phyloP scores from a whole-genome alignment of 148 eudicot species.

The Fagopyrum homotropicum region DNA sequence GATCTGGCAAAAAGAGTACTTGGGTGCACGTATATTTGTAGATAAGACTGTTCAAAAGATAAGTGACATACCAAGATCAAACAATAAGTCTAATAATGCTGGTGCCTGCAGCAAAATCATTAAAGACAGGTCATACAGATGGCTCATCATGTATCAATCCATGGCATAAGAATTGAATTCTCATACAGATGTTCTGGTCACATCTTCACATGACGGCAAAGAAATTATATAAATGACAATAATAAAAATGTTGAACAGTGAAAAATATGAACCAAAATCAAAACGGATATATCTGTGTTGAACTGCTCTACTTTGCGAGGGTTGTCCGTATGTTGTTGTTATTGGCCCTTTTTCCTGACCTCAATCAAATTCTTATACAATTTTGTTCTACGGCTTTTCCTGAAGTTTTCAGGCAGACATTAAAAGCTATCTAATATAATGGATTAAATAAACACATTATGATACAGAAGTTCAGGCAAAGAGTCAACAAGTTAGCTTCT shows the following conservation, averaged over 20 bases:
- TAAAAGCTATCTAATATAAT: background rate
- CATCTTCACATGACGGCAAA: background rate
- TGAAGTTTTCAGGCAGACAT: background rate
- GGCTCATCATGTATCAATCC: background rate
- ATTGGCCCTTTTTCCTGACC: background rate
- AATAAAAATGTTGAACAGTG: background rate
- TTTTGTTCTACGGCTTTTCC: background rate
- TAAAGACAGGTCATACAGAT: background rate
- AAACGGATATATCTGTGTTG: background rate
- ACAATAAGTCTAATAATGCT: slow-evolving; percentile 62
- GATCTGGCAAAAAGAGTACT: background rate
- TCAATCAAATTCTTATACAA: background rate
- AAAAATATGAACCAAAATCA: background rate
- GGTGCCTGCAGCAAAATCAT: slow-evolving; percentile 70
- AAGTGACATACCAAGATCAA: slow-evolving; percentile 50
- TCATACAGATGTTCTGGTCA: background rate
- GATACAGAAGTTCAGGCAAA: background rate
- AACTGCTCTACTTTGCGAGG: background rate
- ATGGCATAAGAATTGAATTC: background rate
- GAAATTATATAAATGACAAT: background rate
- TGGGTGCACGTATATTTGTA: too few species aligned
- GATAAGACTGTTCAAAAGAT: slow-evolving; percentile 1
- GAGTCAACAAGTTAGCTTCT: background rate
- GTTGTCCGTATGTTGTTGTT: background rate
- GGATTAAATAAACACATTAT: background rate